Conservation (phyloP, 495 filamentous ascomycete genomes). For the Lichenothelia convexa region DNA sequence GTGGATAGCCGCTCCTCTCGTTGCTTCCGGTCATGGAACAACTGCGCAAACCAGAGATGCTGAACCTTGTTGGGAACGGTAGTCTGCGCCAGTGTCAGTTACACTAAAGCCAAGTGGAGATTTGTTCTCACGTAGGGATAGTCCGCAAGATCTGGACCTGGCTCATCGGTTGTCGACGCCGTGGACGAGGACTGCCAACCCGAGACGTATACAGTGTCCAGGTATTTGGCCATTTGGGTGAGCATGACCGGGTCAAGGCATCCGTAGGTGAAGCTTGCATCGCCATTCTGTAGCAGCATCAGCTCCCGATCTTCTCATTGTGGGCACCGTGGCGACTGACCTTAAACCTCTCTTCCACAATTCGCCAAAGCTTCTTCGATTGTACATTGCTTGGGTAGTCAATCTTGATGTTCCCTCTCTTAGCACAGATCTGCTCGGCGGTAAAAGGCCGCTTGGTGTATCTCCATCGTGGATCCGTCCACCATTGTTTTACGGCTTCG, state of each 20-base stretch:
- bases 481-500: slow-evolving; percentile 79
- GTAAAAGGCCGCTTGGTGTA: slow-evolving; percentile 86
- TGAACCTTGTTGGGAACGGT: slow-evolving; percentile 97
- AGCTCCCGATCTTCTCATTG: too few relatives aligned
- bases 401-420: slow-evolving; percentile 81
- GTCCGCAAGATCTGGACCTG: slow-evolving; percentile 92
- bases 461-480: slow-evolving; percentile 79
- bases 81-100: slow-evolving; percentile 35
- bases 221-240: slow-evolving; percentile 97
- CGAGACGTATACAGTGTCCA: slow-evolving; percentile 96
- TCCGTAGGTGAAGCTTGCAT: slow-evolving; percentile 86
- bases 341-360: slow-evolving; percentile 68
- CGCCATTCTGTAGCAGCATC: slow-evolving; percentile 42
- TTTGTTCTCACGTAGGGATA: slow-evolving; percentile 37
- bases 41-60: slow-evolving; percentile 92
- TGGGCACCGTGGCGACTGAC: slow-evolving; percentile 30
- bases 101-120: not conserved
- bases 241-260: slow-evolving; percentile 96
- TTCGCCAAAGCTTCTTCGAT: slow-evolving; percentile 88
- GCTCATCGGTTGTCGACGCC: slow-evolving; percentile 83
- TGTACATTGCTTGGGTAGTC: slow-evolving; percentile 77
- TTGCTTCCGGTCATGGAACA: slow-evolving; percentile 99
- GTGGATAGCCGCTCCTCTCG: slow-evolving; percentile 79
- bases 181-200: slow-evolving; percentile 98
- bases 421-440: slow-evolving; percentile 89